Percentiles rank a stretch among this genome's conserved stretches.
Conservation (phyloP, 1,139 yeast genomes). For the Yamadazyma sp. region DNA sequence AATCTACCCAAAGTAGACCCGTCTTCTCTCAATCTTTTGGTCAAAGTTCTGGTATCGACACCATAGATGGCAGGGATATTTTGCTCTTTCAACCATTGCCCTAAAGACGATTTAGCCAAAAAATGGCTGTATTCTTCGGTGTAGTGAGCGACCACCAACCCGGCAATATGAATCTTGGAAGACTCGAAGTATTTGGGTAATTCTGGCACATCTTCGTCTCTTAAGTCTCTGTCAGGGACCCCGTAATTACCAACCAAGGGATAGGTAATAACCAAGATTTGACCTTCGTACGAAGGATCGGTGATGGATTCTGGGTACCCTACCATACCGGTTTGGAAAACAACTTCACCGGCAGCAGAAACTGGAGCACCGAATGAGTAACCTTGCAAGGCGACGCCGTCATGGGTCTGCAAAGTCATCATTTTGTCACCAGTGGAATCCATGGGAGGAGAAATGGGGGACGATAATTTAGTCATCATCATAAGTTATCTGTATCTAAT, state of each 20-base stretch:
- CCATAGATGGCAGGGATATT: slow-evolving; percentile 96
- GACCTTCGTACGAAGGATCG: slow-evolving; percentile 98
- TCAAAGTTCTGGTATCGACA: slow-evolving; percentile 93
- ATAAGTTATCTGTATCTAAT: slow-evolving; percentile 1
- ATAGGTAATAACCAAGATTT: slow-evolving; percentile 92
- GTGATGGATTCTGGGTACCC: slow-evolving; percentile 99
- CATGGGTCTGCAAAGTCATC: slow-evolving; percentile 88
- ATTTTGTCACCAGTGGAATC: slow-evolving; percentile 77
- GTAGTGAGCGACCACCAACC: slow-evolving; percentile 95
- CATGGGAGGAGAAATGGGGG: slow-evolving; percentile 89
- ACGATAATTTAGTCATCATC: slow-evolving; percentile 33
- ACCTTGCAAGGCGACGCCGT: slow-evolving; percentile 89
- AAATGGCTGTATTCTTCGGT: slow-evolving; percentile 95
- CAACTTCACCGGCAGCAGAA: slow-evolving; percentile 94
- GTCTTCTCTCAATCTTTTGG: slow-evolving; percentile 85
- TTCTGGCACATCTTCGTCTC: slow-evolving; percentile 70
- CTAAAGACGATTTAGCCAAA: slow-evolving; percentile 89
- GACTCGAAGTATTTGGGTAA: slow-evolving; percentile 95
- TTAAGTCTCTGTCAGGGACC: slow-evolving; percentile 84
- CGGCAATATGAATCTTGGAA: slow-evolving; percentile 89
- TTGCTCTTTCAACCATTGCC: slow-evolving; percentile 89
- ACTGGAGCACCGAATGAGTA: slow-evolving; percentile 95
- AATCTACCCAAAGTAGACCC: slow-evolving; percentile 94
- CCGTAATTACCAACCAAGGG: slow-evolving; percentile 99
- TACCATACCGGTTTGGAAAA: slow-evolving; percentile 99